A percentile compares a stretch with the other conserved stretches of the same genome.
Evolutionary conservation across 176 grass and related monocot species (phyloP).

Genomic region (Urochloa ruziziensis): DNA sequence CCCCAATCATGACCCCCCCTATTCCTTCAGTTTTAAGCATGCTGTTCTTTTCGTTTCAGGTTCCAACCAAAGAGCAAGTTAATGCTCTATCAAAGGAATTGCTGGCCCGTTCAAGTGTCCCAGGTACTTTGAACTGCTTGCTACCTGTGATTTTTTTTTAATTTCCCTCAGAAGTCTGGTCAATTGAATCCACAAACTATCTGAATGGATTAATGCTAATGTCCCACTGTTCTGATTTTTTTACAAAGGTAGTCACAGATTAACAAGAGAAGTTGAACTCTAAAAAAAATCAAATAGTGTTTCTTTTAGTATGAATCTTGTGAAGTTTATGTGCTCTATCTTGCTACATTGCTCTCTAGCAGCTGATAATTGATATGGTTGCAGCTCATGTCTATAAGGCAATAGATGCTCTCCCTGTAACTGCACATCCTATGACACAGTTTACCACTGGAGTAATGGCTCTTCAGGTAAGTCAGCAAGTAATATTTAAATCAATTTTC

Average conservation of each 20-base stretch:
- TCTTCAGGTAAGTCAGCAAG: slow-evolving; percentile 61
- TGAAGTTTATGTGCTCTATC: background rate
- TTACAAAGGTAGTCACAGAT: slow-evolving; percentile 14
- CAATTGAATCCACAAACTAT: background rate
- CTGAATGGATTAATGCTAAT: background rate
- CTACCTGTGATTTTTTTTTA: background rate
- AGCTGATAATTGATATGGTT: slow-evolving; percentile 25
- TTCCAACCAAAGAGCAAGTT: slow-evolving; percentile 93
- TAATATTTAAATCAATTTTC: background rate
- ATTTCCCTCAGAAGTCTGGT: background rate
- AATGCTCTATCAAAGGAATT: slow-evolving; percentile 76
- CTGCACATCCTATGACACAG: slow-evolving; percentile 94
- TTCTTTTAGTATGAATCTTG: background rate
- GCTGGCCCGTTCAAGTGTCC: slow-evolving; percentile 65
- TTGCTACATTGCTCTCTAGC: slow-evolving; percentile 3
- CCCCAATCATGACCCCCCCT: background rate
- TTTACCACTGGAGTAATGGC: slow-evolving; percentile 95
- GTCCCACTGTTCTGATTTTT: background rate
- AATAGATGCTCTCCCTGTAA: slow-evolving; percentile 83
- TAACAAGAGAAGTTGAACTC: background rate
- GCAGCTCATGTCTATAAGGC: slow-evolving; percentile 87
- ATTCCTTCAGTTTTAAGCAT: background rate
- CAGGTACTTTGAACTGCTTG: slow-evolving; percentile 51
- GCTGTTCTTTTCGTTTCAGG: slow-evolving; percentile 41
- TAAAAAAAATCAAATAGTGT: background rate